Conservation (phyloP, 2,329 filamentous ascomycete genomes). For the Alternaria metachromatica region DNA sequence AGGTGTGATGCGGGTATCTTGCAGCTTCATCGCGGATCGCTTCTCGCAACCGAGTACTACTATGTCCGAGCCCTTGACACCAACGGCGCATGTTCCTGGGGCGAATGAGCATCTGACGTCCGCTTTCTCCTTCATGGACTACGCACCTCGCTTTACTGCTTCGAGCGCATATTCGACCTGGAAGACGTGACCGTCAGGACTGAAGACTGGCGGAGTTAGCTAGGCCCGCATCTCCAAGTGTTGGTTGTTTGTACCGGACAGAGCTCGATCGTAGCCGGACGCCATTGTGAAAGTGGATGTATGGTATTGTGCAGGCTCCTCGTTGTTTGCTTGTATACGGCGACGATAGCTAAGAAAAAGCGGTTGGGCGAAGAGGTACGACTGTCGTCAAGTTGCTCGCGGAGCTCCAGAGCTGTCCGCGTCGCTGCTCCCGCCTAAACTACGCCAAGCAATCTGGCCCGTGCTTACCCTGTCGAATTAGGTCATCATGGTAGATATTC, state of each 20-base stretch:
- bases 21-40: constrained; percentile 97
- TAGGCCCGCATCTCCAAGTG: constrained; percentile 20
- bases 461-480: constrained; percentile 33
- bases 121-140: background rate
- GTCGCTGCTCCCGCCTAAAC: constrained; percentile 47
- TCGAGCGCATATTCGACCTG: constrained; percentile 99
- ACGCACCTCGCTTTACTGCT: constrained; percentile 94
- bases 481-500: constrained; percentile 33
- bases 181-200: constrained; percentile 99
- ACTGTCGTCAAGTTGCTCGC: constrained; percentile 29
- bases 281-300: constrained; percentile 65
- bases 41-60: constrained; percentile 98
- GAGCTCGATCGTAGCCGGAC: constrained; percentile 98
- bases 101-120: constrained; percentile 20
- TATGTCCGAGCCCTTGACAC: constrained; percentile 92
- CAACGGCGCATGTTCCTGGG: constrained; percentile 93
- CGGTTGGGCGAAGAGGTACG: constrained; percentile 18
- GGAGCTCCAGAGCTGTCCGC: constrained; percentile 50
- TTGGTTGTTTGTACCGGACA: constrained; percentile 77
- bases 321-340: background rate
- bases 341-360: constrained; percentile 7
- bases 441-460: constrained; percentile 38
- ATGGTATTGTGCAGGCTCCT: background rate
- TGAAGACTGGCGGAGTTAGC: constrained; percentile 74
- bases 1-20: constrained; percentile 98